A percentile compares a stretch with the other conserved stretches of the same genome.
Conservation (phyloP, 2,329 filamentous ascomycete species). For the Aureobasidium subglaciale region DNA sequence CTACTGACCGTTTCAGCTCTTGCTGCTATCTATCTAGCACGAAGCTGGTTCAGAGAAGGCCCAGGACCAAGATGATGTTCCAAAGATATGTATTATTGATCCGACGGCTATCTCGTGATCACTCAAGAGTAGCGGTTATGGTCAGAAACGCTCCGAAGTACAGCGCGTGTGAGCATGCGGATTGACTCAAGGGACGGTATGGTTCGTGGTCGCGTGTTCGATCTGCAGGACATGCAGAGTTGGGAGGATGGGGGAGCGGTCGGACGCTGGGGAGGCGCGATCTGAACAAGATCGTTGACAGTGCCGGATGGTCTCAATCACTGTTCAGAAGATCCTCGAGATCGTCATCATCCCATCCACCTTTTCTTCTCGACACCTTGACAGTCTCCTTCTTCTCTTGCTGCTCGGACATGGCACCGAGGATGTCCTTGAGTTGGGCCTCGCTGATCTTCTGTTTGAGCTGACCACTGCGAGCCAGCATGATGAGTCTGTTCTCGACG, state of each 20-base stretch:
- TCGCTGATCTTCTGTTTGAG: conserved; percentile 83
- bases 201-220: conserved; percentile 6
- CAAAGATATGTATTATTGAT: no score
- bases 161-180: no score
- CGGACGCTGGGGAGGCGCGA: background rate
- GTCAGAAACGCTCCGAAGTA: no score
- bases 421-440: conserved; percentile 83
- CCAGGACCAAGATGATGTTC: no score
- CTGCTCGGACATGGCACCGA: conserved; percentile 73
- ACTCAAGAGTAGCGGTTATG: no score
- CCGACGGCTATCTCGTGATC: no score
- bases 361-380: conserved; percentile 76
- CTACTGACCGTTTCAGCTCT: no score
- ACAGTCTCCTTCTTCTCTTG: conserved; percentile 71
- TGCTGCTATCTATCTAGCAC: no score
- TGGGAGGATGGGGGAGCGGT: background rate
- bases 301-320: conserved; percentile 18
- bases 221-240: no score
- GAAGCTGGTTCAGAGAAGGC: no score
- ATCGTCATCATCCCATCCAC: conserved; percentile 77
- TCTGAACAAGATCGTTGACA: background rate
- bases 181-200: background rate
- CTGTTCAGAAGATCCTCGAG: conserved; percentile 60
- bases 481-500: conserved; percentile 87
- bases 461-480: conserved; percentile 82